phyloP scores from a whole-genome alignment of 164 flowering plant species.

The Kalanchoe fedtschenkoi region DNA sequence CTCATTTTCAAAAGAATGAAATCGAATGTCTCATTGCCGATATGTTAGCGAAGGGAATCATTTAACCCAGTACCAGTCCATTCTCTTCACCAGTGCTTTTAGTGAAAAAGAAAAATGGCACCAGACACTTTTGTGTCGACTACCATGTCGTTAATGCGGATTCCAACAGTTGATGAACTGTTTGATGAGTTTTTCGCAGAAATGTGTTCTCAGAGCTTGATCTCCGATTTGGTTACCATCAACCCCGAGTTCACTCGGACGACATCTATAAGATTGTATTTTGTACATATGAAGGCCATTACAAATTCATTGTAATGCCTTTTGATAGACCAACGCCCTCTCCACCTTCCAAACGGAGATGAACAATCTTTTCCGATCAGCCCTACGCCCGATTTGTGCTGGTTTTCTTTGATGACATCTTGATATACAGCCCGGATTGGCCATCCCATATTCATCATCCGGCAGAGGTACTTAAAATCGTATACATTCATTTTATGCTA shows the following conservation, averaged over 20 bases:
- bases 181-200: conserved; percentile 12
- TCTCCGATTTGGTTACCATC: conserved; percentile 2
- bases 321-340: too few species aligned
- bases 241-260: not conserved
- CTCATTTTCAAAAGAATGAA: not conserved
- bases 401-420: conserved; percentile 5
- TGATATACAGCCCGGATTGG: not conserved
- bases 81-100: conserved; percentile 5
- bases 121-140: not conserved
- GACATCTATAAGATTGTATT: conserved; percentile 10
- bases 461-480: not conserved
- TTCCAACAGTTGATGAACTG: conserved; percentile 6
- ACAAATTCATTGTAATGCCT: conserved; percentile 11
- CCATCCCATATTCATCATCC: not conserved
- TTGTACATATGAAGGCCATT: conserved; percentile 8
- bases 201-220: conserved; percentile 8
- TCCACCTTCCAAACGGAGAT: too few species aligned
- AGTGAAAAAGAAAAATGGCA: conserved; percentile 6
- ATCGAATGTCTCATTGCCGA: not conserved
- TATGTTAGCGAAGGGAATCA: not conserved
- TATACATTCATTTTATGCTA: not conserved
- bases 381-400: too few species aligned
- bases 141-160: not conserved
- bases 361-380: too few species aligned
- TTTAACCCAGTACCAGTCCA: conserved; percentile 5